Evolutionary conservation across 306 rosid genomes (phyloP), one percentile per base, ranked within the genome.

Genomic region (Rosa persica): DNA sequence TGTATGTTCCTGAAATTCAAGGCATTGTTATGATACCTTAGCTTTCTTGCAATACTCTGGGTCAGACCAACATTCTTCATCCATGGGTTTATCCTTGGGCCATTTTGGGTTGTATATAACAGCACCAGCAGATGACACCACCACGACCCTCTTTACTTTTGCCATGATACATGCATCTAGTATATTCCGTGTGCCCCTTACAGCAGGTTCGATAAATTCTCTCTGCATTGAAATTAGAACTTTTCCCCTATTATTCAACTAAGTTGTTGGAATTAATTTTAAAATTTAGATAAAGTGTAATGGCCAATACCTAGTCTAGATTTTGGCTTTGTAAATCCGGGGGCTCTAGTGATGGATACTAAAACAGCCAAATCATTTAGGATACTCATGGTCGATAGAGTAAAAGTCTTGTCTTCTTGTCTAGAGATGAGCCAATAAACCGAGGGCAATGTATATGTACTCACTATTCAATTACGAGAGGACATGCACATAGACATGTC

Each of bases 41-140:
- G 0, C 17, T 57, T n/a, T 30, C 4, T 69, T 44, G 72, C 79
- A 76, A 52, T 27, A 76, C 11, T 27, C 60, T 19, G 17, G 27
- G 34, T 76, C 61, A 20, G 79, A 76, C 79, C 79, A 62, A 47
- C 72, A 76, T n/a, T 25, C 30, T 46, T 76, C 79, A 60, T 76
- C 79, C 61, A 62, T 76, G 19, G 61, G 38, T 42, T 46, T 46
- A 64, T 25, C 72, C 25, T 76, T 76, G 9, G 72, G 79, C 79
- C 79, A 76, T 5, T 60, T 64, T 6, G 79, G 79, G 42, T 62
- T 76, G 20, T 25, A 13, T 11, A 48, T 5, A 7, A 65, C 73
- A 48, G 73, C 80, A 49, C 19, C 71, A 44, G 8, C 42, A 46
- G 70, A 38, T 7, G 71, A 75, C 8, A 75, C 58, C 10, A 58